Base-by-base conservation (phyloP, 129 eudicot genomes). In the Helichrysum umbraculigerum region DNA sequence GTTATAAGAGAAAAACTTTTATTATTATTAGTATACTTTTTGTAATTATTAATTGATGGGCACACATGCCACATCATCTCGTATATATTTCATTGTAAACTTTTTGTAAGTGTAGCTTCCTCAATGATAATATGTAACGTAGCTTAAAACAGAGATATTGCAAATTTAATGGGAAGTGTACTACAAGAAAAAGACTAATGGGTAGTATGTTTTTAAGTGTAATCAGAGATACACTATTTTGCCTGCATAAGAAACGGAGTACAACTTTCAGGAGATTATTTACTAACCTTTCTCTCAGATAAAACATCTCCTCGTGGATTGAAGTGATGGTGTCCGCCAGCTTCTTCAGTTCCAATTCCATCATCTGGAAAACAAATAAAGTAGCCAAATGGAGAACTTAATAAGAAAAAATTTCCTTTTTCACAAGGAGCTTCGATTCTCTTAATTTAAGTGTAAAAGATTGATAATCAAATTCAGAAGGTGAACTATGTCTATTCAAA, bases 241-340 rank as follows among this genome's bases (percentile, higher is more conserved):
- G 71, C 7, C 15, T 6, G 14, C 3, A 30, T 19, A 33, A 66
- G 28, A 66, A 35, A 66, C 3, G 1, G 19, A 11, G 41, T 30
- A 63, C 37, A 32, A 62, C n/a, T 66, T 34, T 66, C 50, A 33
- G 50, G 32, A 20, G 29, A 35, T 8, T 19, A 20, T 67, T 9
- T 19, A 39, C 72, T 39, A 67, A 67, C 72, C 72, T 67, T 32
- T 67, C 72, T 67, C 72, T 39, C 17, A 67, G 32, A 39, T 67
- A 67, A 20, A 39, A 35, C 72, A 67, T 67, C 32, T 67, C 72
- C 56, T 67, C 72, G 9, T 67, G 72, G 51, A 67, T 67, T 0
- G 72, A 67, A 67, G 72, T 67, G 33, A 67, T 67, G 72, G 72
- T 67, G 20, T 67, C 72, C 4, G 54, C 72, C 6, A 67, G 56